phyloP scores from a whole-genome alignment of 2,329 filamentous ascomycete species.

The Ceratocystis destructans region DNA sequence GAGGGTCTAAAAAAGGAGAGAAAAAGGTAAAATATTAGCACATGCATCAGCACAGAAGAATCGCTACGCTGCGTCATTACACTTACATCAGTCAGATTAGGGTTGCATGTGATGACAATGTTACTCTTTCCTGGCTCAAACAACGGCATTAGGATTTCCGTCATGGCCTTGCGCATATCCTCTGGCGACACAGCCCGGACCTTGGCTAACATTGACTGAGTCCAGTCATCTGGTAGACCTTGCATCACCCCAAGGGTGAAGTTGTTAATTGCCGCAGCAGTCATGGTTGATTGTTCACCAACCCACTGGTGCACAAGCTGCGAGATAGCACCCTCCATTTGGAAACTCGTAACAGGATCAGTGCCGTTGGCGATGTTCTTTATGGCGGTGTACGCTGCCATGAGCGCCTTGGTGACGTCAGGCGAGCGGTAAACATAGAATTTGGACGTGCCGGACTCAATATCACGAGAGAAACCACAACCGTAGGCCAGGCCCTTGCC shows the following conservation, averaged over 20 bases:
- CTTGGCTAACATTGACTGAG: slow-evolving; percentile 58
- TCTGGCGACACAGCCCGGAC: slow-evolving; percentile 64
- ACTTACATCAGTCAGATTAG: slow-evolving; percentile 70
- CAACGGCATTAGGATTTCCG: slow-evolving; percentile 60
- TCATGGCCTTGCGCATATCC: slow-evolving; percentile 62
- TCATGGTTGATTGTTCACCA: slow-evolving; percentile 77
- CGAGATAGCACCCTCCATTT: slow-evolving; percentile 81
- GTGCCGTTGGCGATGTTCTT: slow-evolving; percentile 59
- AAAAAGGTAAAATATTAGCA: slow-evolving; percentile 4
- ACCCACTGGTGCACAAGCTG: slow-evolving; percentile 77
- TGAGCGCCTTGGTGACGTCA: slow-evolving; percentile 74
- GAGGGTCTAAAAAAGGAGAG: slow-evolving; percentile 43
- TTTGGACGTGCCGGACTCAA: slow-evolving; percentile 66
- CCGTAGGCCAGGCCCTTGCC: slow-evolving; percentile 91
- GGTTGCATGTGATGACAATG: slow-evolving; percentile 75
- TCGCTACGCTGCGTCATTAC: not conserved
- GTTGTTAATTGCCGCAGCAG: slow-evolving; percentile 65
- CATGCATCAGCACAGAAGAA: slow-evolving; percentile 1
- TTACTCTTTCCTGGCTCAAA: slow-evolving; percentile 74
- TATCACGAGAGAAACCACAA: slow-evolving; percentile 60
- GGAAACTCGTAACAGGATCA: slow-evolving; percentile 59
- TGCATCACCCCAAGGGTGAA: slow-evolving; percentile 72
- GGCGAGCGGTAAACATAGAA: slow-evolving; percentile 86
- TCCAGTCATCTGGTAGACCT: slow-evolving; percentile 63
- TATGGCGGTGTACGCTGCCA: slow-evolving; percentile 61